A percentile compares a stretch with the other conserved stretches of the same genome.
Evolutionary conservation across 495 filamentous ascomycete species (phyloP).

Genomic region (Rostrohypoxylon terebratum): DNA sequence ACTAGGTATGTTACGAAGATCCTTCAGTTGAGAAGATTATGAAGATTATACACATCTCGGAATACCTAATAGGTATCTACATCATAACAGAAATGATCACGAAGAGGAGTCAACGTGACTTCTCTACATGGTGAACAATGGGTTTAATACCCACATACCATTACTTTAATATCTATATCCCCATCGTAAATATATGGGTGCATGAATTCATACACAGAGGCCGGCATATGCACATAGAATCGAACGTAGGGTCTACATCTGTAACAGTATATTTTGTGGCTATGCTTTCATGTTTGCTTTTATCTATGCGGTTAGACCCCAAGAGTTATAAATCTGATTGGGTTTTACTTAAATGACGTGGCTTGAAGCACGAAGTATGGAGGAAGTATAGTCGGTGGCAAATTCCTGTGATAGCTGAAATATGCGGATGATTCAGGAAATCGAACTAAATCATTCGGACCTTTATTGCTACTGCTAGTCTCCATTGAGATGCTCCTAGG

Average conservation of each 20-base stretch:
- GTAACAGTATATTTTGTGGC: background rate
- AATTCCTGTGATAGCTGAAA: background rate
- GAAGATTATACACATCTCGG: background rate
- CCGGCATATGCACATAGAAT: background rate
- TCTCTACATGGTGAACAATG: background rate
- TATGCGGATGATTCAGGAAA: background rate
- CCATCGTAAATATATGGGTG: background rate
- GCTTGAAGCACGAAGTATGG: background rate
- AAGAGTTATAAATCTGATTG: background rate
- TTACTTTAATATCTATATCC: background rate
- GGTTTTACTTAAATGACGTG: background rate
- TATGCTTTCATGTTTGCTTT: background rate
- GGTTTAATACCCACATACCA: background rate
- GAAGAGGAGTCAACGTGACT: background rate
- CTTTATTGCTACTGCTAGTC: no score
- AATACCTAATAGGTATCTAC: background rate
- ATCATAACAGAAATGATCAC: background rate
- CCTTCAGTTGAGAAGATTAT: background rate
- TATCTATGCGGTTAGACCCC: background rate
- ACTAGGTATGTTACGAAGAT: background rate
- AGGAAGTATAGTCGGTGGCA: background rate
- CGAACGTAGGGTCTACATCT: background rate
- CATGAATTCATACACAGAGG: no score
- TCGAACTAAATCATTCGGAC: background rate
- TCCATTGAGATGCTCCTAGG: no score